Base-by-base conservation (phyloP, 371 early-diverging fungal species). In the Mortierella sp. region DNA sequence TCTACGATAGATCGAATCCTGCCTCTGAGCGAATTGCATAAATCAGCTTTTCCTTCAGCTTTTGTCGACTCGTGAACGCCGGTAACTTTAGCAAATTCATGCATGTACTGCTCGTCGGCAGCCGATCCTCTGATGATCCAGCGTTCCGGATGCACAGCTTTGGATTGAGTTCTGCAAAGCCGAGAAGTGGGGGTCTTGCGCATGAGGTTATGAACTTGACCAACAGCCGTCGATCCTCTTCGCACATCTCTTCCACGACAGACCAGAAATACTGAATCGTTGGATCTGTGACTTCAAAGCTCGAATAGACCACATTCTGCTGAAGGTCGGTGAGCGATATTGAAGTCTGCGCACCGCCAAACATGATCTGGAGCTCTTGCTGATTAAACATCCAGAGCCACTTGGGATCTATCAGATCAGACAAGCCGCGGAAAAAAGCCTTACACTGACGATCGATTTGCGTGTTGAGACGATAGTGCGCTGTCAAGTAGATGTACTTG, bases 1-100 rank as follows among this genome's bases (percentile, higher is more conserved):
- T 47, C 76, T 84, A 94, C 10, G 93, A 91, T 19, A 95, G 80
- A 61, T 95, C 95, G 84, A 98, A 98, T 12, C 98, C 98, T 38
- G 95, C 91, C 28, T 91, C 94, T 3, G 95, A 89, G 58, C 87
- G 89, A 57, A 96, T 94, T 0, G 98, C 94, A 68, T 94, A 93
- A 28, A 87, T 53, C 64, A 98, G 81, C 86, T 98, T 98, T 58
- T 83, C 78, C 73, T 80, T 83, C 66, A 93, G 71, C 12, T 82
- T 78, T 10, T 81, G 74, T 53, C 84, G 79, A 19, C 72, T 84
- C 38, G 84, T 84, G 72, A 93, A 98, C 14, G 85, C 82, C 0
- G 98, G 98, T 24, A 98, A 80, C 78, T 97, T 97, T 38, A 98
- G 81, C 50, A 97, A 81, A 78, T 98, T 98, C 62, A 98, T 93